Evolutionary conservation across 2,329 filamentous ascomycete genomes (phyloP).

Genomic region (Apiospora koreana): DNA sequence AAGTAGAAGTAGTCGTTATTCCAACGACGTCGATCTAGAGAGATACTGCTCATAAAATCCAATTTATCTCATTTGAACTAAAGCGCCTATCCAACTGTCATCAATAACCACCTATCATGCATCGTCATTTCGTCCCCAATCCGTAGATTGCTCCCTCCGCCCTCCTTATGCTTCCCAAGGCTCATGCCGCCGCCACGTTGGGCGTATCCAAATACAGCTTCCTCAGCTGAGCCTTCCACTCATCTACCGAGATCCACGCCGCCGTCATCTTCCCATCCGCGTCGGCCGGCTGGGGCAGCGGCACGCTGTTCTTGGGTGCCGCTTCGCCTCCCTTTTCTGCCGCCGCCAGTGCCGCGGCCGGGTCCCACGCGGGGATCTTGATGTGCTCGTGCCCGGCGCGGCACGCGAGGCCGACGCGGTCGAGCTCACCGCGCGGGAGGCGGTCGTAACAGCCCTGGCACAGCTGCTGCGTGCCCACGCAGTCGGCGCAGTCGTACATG

Average conservation of each 20-base stretch:
- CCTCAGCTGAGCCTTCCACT: constrained; percentile 28
- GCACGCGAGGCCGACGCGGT: constrained; percentile 21
- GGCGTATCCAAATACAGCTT: constrained; percentile 21
- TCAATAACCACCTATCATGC: background rate
- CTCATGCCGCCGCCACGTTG: background rate
- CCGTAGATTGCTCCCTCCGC: no score
- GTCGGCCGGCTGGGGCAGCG: constrained; percentile 21
- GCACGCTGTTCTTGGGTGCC: constrained; percentile 24
- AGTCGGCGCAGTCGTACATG: constrained; percentile 30
- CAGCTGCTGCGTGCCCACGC: constrained; percentile 24
- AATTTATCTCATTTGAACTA: background rate
- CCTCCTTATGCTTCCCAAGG: no score
- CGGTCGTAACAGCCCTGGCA: constrained; percentile 23
- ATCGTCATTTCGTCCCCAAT: background rate
- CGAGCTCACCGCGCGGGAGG: constrained; percentile 22
- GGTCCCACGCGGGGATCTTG: constrained; percentile 25
- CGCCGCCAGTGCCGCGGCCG: constrained; percentile 11
- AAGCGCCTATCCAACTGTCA: no score
- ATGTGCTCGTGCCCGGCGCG: constrained; percentile 27
- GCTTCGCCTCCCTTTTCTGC: background rate
- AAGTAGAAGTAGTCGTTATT: no score
- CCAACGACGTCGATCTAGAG: no score
- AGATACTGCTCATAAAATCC: background rate
- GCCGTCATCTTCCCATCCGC: constrained; percentile 19
- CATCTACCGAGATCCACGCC: constrained; percentile 28